Percentiles rank a stretch among this genome's conserved stretches.
Evolutionary conservation across 2,329 filamentous ascomycete genomes (phyloP).

Genomic region (Dichotomopilus funicola): DNA sequence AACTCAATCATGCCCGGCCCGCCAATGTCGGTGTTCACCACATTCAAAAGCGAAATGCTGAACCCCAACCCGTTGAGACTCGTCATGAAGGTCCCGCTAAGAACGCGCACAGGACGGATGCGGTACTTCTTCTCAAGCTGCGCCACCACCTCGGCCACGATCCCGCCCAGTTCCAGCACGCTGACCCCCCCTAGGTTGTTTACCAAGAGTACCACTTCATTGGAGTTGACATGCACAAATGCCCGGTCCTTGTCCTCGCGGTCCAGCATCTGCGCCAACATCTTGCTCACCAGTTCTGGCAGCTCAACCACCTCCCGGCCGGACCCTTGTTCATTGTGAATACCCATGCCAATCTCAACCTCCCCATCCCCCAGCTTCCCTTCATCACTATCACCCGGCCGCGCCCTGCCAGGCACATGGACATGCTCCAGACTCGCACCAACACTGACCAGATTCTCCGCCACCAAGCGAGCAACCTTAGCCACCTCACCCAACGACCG

Average conservation of each 20-base stretch:
- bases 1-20: constrained; percentile 60
- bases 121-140: constrained; percentile 53
- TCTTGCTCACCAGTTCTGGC: constrained; percentile 51
- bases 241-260: constrained; percentile 60
- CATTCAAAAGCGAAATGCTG: constrained; percentile 63
- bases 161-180: constrained; percentile 64
- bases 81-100: constrained; percentile 71
- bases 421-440: constrained; percentile 83
- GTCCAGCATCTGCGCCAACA: constrained; percentile 66
- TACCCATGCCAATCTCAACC: constrained; percentile 68
- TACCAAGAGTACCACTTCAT: constrained; percentile 62
- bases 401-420: constrained; percentile 76
- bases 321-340: constrained; percentile 64
- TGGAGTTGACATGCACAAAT: constrained; percentile 56
- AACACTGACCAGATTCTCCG: constrained; percentile 74
- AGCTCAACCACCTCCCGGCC: constrained; percentile 46
- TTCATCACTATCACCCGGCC: constrained; percentile 28
- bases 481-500: constrained; percentile 63
- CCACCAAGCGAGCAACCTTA: constrained; percentile 62
- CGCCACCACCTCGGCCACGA: constrained; percentile 59
- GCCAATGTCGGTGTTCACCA: constrained; percentile 51
- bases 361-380: constrained; percentile 49
- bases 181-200: constrained; percentile 74
- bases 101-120: constrained; percentile 57
- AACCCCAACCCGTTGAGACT: constrained; percentile 71